Evolutionary conservation across 129 eudicot species (phyloP).

Genomic region (Tagetes erecta): DNA sequence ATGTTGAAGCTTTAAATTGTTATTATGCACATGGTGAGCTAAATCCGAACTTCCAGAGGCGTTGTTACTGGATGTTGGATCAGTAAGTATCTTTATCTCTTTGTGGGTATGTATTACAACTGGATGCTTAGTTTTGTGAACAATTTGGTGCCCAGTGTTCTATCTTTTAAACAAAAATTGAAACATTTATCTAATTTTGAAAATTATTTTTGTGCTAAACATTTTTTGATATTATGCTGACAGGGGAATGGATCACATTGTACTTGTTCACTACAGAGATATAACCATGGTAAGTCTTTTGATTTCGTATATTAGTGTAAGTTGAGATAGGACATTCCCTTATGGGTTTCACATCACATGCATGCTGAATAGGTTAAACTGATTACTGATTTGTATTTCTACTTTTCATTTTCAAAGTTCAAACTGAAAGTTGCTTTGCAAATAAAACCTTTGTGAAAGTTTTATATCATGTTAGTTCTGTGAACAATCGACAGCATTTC

Average conservation of each 20-base stretch:
- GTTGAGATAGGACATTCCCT: background rate
- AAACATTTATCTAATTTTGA: background rate
- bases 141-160: background rate
- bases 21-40: constrained; percentile 93
- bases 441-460: background rate
- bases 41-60: constrained; percentile 83
- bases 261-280: constrained; percentile 98
- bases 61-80: constrained; percentile 98
- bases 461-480: background rate
- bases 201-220: constrained; percentile 4
- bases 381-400: background rate
- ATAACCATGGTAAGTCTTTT: constrained; percentile 58
- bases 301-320: background rate
- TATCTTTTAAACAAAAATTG: background rate
- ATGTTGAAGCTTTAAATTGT: constrained; percentile 87
- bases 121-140: background rate
- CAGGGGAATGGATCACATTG: constrained; percentile 95
- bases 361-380: constrained; percentile 9
- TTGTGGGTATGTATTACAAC: constrained; percentile 12
- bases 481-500: background rate
- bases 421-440: constrained; percentile 17
- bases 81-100: constrained; percentile 56
- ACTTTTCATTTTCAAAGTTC: constrained; percentile 11
- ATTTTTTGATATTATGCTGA: constrained; percentile 22
- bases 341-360: constrained; percentile 5